These are phyloP conservation scores for Candida sojae DNA, from an alignment of 1,139 yeast species.

Conservation along the genomic window DNA sequence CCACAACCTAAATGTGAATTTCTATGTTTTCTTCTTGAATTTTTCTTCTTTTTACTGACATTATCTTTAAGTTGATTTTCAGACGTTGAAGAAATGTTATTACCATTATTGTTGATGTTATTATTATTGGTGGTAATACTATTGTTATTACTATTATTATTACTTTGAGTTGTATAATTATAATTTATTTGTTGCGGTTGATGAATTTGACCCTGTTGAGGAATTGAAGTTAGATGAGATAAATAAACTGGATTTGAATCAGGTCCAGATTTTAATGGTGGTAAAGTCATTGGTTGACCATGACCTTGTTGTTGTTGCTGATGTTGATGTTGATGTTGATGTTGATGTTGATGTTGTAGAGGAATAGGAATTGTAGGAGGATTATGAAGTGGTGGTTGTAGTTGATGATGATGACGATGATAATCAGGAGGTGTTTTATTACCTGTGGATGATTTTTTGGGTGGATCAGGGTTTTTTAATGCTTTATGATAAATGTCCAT, in stretches of 20 bases:
- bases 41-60: slow-evolving; percentile 33
- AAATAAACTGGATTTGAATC: slow-evolving; percentile 1
- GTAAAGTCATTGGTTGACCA: slow-evolving; percentile 2
- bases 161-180: background rate
- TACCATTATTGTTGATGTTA: background rate
- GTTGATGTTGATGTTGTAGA: slow-evolving; percentile 1
- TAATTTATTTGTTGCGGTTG: slow-evolving; percentile 5
- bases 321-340: too few relatives aligned
- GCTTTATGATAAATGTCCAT: slow-evolving; percentile 17
- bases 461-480: slow-evolving; percentile 16
- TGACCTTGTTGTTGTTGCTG: too few relatives aligned
- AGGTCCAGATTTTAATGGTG: background rate
- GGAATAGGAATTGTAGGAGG: background rate
- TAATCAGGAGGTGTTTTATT: background rate
- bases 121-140: slow-evolving; percentile 2
- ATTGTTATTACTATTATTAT: background rate
- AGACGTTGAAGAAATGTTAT: slow-evolving; percentile 7
- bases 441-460: slow-evolving; percentile 14
- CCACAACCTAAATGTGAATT: slow-evolving; percentile 67
- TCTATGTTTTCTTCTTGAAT: slow-evolving; percentile 60
- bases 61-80: slow-evolving; percentile 11
- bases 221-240: background rate
- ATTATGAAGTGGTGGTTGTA: background rate
- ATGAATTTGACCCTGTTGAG: background rate
- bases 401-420: background rate